Evolutionary conservation across 495 filamentous ascomycete genomes (phyloP), one percentile per base, ranked within the genome.

Genomic region (Cudoniella acicularis): DNA sequence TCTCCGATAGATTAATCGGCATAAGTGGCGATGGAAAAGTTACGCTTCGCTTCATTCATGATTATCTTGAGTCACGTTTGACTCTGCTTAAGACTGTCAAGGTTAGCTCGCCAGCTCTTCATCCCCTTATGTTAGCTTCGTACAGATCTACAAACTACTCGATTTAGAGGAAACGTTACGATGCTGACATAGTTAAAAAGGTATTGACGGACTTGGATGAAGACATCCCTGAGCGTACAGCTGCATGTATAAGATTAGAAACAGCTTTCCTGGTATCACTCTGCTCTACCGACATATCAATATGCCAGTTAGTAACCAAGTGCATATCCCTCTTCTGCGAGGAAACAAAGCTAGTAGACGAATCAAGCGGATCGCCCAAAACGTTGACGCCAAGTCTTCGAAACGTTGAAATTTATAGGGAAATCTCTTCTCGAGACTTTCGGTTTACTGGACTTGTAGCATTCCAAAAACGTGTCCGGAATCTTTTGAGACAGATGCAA

Each of bases 401-500:
- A 25, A 87, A 87, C 52, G 73, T 77, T 54, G 81, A 84, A 4
- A 71, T 84, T 17, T 87, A 84, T 61, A 67, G 73, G 26, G 83
- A 86, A 64, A 78, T 87, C 50, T 80, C 83, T 9, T 80, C 85
- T 1, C 79, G 79, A 48, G 78, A 78, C 11, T 87, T 87, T 67
- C 73, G 80, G 40, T 83, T 87, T 50, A 87, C 84, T 20, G 84
- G 84, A 2, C 67, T 85, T 24, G 85, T 87, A 16, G 84, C 83
- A 13, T 87, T 87, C 65, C 84, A 87, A 59, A 87, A 85, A 58
- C 73, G 84, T 17, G 75, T 83, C 24, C 76, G 83, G 25, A 74
- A 69, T 13, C 72, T 85, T 10, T 60, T 87, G 36, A 72, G 80
- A 18, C 79, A 81, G 51, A 84, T 86, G 75, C 76, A 78, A 42